These are phyloP conservation scores for Aureobasidium sp. DNA, from an alignment of 2,329 filamentous ascomycete genomes.

Conservation along the genomic window DNA sequence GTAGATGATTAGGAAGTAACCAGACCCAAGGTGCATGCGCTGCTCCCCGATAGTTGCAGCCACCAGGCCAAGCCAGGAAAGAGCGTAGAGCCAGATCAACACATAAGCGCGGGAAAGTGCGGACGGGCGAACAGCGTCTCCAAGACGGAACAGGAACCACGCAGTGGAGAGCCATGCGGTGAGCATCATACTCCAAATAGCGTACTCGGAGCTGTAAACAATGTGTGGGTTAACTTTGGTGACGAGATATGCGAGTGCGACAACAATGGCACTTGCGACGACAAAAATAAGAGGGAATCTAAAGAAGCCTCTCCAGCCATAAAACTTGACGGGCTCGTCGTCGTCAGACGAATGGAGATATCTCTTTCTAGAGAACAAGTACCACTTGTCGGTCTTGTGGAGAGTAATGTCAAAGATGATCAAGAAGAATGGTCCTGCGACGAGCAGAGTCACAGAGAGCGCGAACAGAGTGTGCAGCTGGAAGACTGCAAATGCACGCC, in stretches of 20 bases:
- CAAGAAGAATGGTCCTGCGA: slow-evolving; percentile 68
- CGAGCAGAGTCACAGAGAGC: slow-evolving; percentile 73
- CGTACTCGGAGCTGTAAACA: slow-evolving; percentile 80
- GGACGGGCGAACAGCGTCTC: slow-evolving; percentile 72
- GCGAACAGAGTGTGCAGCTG: slow-evolving; percentile 77
- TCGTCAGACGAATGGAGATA: slow-evolving; percentile 53
- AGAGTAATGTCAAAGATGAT: slow-evolving; percentile 62
- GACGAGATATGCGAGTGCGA: slow-evolving; percentile 66
- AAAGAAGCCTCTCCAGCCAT: slow-evolving; percentile 75
- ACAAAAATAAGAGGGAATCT: slow-evolving; percentile 70
- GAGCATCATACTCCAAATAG: slow-evolving; percentile 80
- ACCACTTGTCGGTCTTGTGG: slow-evolving; percentile 69
- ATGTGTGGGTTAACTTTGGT: slow-evolving; percentile 82
- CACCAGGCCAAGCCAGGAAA: slow-evolving; percentile 67
- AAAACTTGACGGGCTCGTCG: slow-evolving; percentile 52
- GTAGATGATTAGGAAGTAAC: slow-evolving; percentile 76
- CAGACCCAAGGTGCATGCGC: slow-evolving; percentile 61
- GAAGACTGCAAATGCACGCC: slow-evolving; percentile 69
- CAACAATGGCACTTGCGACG: slow-evolving; percentile 57
- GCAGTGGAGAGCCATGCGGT: slow-evolving; percentile 71
- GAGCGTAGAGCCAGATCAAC: slow-evolving; percentile 73
- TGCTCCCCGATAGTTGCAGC: slow-evolving; percentile 67
- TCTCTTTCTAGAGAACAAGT: slow-evolving; percentile 66
- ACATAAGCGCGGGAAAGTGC: slow-evolving; percentile 77
- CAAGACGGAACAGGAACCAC: slow-evolving; percentile 74